Percentiles rank a stretch among this genome's conserved stretches.
Conservation (phyloP, 768 basidiomycete species). For the Hydnum rufescens region DNA sequence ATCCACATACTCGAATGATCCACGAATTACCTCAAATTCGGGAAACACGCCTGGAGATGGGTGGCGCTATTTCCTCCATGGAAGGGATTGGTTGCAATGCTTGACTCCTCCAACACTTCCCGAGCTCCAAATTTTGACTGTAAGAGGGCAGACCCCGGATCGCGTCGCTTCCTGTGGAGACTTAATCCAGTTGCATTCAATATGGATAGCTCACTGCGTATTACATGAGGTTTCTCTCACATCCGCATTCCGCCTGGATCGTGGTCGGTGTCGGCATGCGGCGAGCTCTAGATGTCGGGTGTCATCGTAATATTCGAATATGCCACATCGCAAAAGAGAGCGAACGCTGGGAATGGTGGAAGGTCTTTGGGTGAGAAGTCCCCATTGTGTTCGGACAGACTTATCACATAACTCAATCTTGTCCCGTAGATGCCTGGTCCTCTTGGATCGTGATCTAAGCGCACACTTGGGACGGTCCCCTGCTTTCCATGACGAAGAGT, state of each 20-base stretch:
- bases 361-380: no score
- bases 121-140: no score
- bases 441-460: neutral
- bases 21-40: slow-evolving; percentile 25
- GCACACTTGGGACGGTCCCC: neutral
- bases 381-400: no score
- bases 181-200: no score
- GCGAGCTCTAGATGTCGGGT: slow-evolving; percentile 24
- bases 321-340: neutral
- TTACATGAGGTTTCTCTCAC: neutral
- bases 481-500: neutral
- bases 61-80: slow-evolving; percentile 42
- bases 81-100: no score
- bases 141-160: no score
- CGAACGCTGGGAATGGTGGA: neutral
- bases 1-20: slow-evolving; percentile 36
- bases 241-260: slow-evolving; percentile 27
- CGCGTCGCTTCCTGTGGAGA: no score
- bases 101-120: no score
- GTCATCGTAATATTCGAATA: slow-evolving; percentile 19
- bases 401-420: no score
- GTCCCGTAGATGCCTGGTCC: neutral
- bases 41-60: slow-evolving; percentile 21
- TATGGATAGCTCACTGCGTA: neutral
- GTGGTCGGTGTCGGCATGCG: slow-evolving; percentile 22